phyloP scores from a whole-genome alignment of 192 early-diverging fungal species.

The Entophlyctis helioformis region DNA sequence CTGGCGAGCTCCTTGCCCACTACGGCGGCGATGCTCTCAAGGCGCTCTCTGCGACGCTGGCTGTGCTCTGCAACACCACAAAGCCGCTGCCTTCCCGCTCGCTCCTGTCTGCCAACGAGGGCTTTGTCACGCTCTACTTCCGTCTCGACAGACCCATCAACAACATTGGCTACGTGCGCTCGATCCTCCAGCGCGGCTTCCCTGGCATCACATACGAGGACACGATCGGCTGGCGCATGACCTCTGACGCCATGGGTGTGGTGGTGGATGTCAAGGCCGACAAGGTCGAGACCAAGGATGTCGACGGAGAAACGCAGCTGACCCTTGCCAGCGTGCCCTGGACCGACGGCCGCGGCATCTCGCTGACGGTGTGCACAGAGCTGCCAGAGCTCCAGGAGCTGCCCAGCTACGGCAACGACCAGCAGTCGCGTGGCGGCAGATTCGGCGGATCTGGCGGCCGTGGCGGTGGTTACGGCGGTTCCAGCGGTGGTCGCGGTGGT shows the following conservation, averaged over 20 bases:
- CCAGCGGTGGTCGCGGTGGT: no score
- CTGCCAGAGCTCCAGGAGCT: constrained; percentile 72
- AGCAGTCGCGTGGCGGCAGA: constrained; percentile 26
- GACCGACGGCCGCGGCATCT: constrained; percentile 51
- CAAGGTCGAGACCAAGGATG: constrained; percentile 56
- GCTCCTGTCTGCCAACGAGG: constrained; percentile 71
- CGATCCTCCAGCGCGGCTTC: constrained; percentile 56
- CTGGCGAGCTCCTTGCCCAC: constrained; percentile 57
- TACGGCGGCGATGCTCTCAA: constrained; percentile 61
- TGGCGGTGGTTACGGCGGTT: no score
- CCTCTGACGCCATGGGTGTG: constrained; percentile 65
- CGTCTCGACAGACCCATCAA: constrained; percentile 52
- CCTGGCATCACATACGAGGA: constrained; percentile 63
- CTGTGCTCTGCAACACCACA: constrained; percentile 74
- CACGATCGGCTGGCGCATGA: constrained; percentile 70
- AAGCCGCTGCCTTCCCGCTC: constrained; percentile 74
- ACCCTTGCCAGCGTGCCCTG: constrained; percentile 59
- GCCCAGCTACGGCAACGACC: background rate
- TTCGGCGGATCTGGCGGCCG: no score
- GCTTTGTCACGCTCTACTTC: constrained; percentile 69
- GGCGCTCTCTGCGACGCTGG: constrained; percentile 75
- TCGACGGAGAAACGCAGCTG: constrained; percentile 28
- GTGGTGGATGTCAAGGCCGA: constrained; percentile 71
- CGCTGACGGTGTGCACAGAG: constrained; percentile 53
- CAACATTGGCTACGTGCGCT: constrained; percentile 76